These are phyloP conservation scores for Lentinula guzmanii DNA, from an alignment of 768 basidiomycete genomes.

Conservation along the genomic window DNA sequence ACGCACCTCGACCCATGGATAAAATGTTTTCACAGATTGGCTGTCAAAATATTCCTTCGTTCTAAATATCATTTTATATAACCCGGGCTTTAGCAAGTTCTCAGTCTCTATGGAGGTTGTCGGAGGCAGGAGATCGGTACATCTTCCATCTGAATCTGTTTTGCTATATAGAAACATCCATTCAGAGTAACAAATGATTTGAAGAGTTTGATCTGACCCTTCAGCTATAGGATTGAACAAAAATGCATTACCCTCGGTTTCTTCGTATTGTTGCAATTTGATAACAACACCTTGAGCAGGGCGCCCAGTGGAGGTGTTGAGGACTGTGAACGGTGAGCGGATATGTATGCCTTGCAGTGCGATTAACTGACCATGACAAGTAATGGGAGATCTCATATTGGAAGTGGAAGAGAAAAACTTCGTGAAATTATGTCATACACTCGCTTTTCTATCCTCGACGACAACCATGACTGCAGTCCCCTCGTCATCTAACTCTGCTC, in stretches of 20 bases:
- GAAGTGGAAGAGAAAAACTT: too few species aligned
- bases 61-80: constrained; percentile 84
- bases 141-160: constrained; percentile 82
- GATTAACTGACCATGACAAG: constrained; percentile 69
- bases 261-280: constrained; percentile 47
- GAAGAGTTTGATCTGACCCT: constrained; percentile 41
- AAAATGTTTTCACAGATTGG: constrained; percentile 65
- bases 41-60: constrained; percentile 77
- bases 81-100: constrained; percentile 44
- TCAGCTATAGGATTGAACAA: constrained; percentile 49
- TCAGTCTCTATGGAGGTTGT: constrained; percentile 37
- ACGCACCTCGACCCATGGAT: constrained; percentile 85
- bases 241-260: constrained; percentile 26
- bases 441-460: neutral
- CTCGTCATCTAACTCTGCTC: constrained; percentile 23
- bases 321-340: constrained; percentile 40
- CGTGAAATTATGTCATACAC: neutral
- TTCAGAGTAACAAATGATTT: neutral
- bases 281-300: constrained; percentile 71
- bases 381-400: constrained; percentile 69
- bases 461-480: constrained; percentile 25
- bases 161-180: constrained; percentile 31
- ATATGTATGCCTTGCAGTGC: neutral
- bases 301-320: constrained; percentile 80
- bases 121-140: constrained; percentile 65